Evolutionary conservation across 2,329 filamentous ascomycete species (phyloP).

Genomic region (Ascochyta lentis): DNA sequence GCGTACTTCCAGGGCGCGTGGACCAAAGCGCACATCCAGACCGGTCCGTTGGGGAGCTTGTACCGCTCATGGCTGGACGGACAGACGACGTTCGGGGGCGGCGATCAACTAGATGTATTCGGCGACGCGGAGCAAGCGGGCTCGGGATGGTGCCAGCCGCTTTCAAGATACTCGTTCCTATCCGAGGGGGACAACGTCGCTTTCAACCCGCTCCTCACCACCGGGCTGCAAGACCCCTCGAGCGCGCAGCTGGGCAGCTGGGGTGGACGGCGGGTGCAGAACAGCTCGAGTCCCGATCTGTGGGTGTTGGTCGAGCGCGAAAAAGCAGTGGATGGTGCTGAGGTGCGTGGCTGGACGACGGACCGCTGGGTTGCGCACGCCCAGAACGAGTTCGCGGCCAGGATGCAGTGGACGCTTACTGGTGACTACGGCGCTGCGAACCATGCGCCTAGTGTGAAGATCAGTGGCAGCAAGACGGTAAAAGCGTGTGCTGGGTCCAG

Average conservation of each 20-base stretch:
- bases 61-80: constrained; percentile 55
- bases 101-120: constrained; percentile 42
- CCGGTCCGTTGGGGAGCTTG: constrained; percentile 49
- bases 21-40: constrained; percentile 58
- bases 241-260: background rate
- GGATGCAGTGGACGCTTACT: constrained; percentile 41
- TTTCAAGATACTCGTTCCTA: constrained; percentile 14
- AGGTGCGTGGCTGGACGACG: constrained; percentile 30
- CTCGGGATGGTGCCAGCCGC: constrained; percentile 17
- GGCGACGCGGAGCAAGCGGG: constrained; percentile 50
- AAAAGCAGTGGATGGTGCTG: background rate
- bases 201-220: constrained; percentile 13
- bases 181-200: constrained; percentile 26
- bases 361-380: constrained; percentile 57
- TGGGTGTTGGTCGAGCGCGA: background rate
- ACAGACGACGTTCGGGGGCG: constrained; percentile 50
- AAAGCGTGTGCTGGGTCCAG: background rate
- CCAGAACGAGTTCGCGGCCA: constrained; percentile 53
- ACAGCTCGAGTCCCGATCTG: background rate
- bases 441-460: background rate
- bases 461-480: background rate
- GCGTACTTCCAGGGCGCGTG: constrained; percentile 43
- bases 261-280: constrained; percentile 2
- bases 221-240: constrained; percentile 31
- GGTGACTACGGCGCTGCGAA: background rate